Evolutionary conservation across 805 yeast genomes (phyloP).

Genomic region (Lachancea kluyveri): DNA sequence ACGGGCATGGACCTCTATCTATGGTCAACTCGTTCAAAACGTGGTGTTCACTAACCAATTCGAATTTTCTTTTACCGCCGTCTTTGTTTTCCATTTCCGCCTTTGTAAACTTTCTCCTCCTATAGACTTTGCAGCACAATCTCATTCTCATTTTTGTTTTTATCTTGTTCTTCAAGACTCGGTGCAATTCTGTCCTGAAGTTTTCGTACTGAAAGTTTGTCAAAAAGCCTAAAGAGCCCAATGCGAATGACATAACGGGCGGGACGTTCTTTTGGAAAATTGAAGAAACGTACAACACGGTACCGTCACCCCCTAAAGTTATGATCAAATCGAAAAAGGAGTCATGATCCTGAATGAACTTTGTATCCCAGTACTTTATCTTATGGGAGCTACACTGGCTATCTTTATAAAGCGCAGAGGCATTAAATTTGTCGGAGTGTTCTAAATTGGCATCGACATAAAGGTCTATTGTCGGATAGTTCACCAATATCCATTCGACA

Average conservation of each 20-base stretch:
- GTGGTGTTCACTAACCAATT: constrained; percentile 52
- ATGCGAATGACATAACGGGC: constrained; percentile 80
- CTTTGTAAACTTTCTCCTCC: constrained; percentile 29
- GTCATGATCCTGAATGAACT: constrained; percentile 38
- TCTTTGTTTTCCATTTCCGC: constrained; percentile 35
- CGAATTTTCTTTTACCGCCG: constrained; percentile 35
- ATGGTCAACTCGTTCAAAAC: constrained; percentile 86
- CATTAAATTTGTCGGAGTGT: constrained; percentile 57
- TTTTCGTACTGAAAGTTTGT: constrained; percentile 80
- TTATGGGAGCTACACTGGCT: constrained; percentile 37
- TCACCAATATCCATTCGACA: constrained; percentile 63
- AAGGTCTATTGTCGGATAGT: constrained; percentile 39
- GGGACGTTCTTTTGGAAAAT: constrained; percentile 83
- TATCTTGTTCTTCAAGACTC: constrained; percentile 64
- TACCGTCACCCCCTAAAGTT: constrained; percentile 96
- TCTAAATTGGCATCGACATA: constrained; percentile 71
- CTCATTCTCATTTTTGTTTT: constrained; percentile 80
- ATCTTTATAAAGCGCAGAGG: constrained; percentile 43
- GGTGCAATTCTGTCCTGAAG: constrained; percentile 51
- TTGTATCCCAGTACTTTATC: constrained; percentile 63
- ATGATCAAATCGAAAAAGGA: constrained; percentile 67
- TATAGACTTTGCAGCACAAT: constrained; percentile 70
- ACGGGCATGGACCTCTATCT: constrained; percentile 92
- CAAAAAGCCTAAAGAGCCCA: constrained; percentile 89
- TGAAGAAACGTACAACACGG: constrained; percentile 83